A percentile compares a stretch with the other conserved stretches of the same genome.
Evolutionary conservation across 495 filamentous ascomycete genomes (phyloP).

Genomic region (Tuber microsphaerosporum): DNA sequence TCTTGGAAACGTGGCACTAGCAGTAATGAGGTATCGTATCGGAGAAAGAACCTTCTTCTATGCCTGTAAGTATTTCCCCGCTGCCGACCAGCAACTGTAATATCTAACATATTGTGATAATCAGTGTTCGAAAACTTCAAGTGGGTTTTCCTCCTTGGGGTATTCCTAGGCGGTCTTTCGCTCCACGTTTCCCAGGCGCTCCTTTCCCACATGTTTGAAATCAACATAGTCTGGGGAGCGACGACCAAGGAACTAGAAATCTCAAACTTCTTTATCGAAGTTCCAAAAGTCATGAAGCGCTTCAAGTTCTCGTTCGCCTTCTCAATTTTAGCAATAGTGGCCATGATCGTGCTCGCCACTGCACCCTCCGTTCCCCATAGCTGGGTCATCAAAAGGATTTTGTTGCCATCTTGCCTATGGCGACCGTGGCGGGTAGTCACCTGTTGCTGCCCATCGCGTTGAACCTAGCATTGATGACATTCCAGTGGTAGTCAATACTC

Average conservation of each 20-base stretch:
- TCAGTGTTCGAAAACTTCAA: slow-evolving; percentile 64
- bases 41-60: slow-evolving; percentile 53
- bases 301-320: slow-evolving; percentile 73
- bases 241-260: slow-evolving; percentile 56
- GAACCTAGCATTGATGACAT: slow-evolving; percentile 74
- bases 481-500: slow-evolving; percentile 54
- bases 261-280: slow-evolving; percentile 63
- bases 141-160: slow-evolving; percentile 61
- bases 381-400: slow-evolving; percentile 69
- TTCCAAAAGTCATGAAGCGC: slow-evolving; percentile 65
- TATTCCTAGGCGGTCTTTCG: slow-evolving; percentile 65
- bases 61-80: slow-evolving; percentile 34
- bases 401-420: slow-evolving; percentile 71
- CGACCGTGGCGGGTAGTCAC: slow-evolving; percentile 62
- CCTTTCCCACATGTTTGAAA: slow-evolving; percentile 63
- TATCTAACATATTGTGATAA: slow-evolving; percentile 4
- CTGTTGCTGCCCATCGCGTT: slow-evolving; percentile 64
- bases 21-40: slow-evolving; percentile 61
- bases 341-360: slow-evolving; percentile 61
- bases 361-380: slow-evolving; percentile 57
- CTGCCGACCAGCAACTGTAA: background rate
- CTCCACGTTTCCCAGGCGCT: slow-evolving; percentile 63
- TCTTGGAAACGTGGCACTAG: slow-evolving; percentile 58
- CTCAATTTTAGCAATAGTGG: slow-evolving; percentile 53
- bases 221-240: slow-evolving; percentile 65